Base-by-base conservation (phyloP, 176 grass and related monocot genomes). In the Phyllostachys edulis region DNA sequence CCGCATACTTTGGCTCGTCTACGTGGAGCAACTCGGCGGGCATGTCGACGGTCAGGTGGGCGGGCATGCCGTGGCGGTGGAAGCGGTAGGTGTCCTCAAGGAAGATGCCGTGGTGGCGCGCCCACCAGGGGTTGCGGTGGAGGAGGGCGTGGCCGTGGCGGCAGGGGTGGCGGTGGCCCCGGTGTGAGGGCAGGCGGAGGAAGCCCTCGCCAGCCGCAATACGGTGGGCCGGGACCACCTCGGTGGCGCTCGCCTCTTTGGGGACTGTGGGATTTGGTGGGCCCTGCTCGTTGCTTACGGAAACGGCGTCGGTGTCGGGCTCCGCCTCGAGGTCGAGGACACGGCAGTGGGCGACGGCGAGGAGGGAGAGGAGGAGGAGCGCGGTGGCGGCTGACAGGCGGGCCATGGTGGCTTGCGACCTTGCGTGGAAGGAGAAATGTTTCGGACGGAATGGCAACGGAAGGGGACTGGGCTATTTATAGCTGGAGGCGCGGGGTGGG, bases 331-430 rank as follows among this genome's bases (percentile, higher is more conserved):
- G 0, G 80, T 78, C 73, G 32, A 78, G 0, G 83, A 11, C 26
- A 64, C 76, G 80, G 49, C 86, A 85, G 45, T 68, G 64, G 17
- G 77, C 86, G 68, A 90, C 65, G 81, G 78, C 79, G 4, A 85
- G 63, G 52, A 92, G 57, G 39, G 74, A 82, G 74, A 88, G 12
- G 6, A 77, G 67, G 6, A 77, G 60, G 44, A 86, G 77, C 32
- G 71, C n/a, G 44, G 84, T 65, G 72, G 55, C 5, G 67, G 81
- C 55, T 21, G 87, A 50, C 14, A 67, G 37, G 29, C 85, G 90
- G 7, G 90, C 81, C 93, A 94, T 94, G 61, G 55, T 26, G 27
- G 57, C 11, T 4, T 49, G 39, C 39, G 38, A 39, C 38, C 32
- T 55, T 68, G 40, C n/a, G 66, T 27, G 20, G 54, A 7, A 18